A percentile compares a stretch with the other conserved stretches of the same genome.
phyloP scores from a whole-genome alignment of 78 protist genomes.

The Diacronema lutheri region DNA sequence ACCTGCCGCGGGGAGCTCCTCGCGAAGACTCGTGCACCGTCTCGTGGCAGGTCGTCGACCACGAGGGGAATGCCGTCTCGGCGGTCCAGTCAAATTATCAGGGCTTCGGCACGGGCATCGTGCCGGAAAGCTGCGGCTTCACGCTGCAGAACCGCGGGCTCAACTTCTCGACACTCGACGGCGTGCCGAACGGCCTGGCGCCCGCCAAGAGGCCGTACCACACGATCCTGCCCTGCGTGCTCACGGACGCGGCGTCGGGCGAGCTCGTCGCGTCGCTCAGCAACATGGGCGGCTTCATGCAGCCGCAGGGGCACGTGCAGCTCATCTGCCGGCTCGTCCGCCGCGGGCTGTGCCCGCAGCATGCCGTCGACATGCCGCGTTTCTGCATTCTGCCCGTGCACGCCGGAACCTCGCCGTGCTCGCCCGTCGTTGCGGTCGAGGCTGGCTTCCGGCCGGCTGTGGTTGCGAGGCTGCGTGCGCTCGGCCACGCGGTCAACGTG shows the following conservation, averaged over 20 bases:
- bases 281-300: slow-evolving; percentile 89
- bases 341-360: slow-evolving; percentile 77
- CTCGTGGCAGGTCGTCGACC: slow-evolving; percentile 1
- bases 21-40: too few relatives aligned
- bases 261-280: slow-evolving; percentile 52
- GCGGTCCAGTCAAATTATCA: slow-evolving; percentile 55
- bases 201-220: slow-evolving; percentile 84
- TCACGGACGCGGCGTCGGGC: slow-evolving; percentile 16
- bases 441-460: not conserved
- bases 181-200: slow-evolving; percentile 64
- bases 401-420: not conserved
- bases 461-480: not conserved
- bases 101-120: slow-evolving; percentile 73
- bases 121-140: slow-evolving; percentile 82
- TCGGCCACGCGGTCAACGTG: not conserved
- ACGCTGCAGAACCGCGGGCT: slow-evolving; percentile 73
- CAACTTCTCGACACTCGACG: slow-evolving; percentile 42
- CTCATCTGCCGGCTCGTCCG: slow-evolving; percentile 45
- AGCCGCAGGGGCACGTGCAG: slow-evolving; percentile 91
- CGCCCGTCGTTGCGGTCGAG: not conserved
- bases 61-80: slow-evolving; percentile 72
- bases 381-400: slow-evolving; percentile 29
- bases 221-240: slow-evolving; percentile 81
- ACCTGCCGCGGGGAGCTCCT: too few relatives aligned
- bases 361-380: slow-evolving; percentile 70